These are phyloP conservation scores for Fimicolochytrium jonesii DNA, from an alignment of 192 early-diverging fungal species.

Conservation along the genomic window DNA sequence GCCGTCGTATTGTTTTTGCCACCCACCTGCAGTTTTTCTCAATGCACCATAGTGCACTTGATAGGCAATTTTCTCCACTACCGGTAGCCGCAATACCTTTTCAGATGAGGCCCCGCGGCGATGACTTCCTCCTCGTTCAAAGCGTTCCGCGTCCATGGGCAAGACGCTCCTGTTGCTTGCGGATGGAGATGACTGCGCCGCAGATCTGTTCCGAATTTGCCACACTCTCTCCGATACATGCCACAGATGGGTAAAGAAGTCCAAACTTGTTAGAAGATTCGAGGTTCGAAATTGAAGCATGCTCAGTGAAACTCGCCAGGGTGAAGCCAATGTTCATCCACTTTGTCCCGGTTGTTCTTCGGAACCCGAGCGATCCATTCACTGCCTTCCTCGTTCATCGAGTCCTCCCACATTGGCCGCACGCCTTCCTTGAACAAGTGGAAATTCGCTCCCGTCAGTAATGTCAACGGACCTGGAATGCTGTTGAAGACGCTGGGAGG, in stretches of 20 bases:
- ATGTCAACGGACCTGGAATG: conserved; percentile 64
- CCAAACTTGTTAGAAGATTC: neutral
- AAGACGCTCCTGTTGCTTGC: conserved; percentile 77
- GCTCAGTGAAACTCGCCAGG: conserved; percentile 51
- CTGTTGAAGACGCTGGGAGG: conserved; percentile 70
- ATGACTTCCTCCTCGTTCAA: neutral
- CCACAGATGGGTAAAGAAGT: neutral
- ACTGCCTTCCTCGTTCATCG: conserved; percentile 69
- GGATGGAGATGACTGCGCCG: conserved; percentile 88
- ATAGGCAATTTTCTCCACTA: conserved; percentile 28
- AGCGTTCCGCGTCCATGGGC: conserved; percentile 61
- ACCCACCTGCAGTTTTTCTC: conserved; percentile 14
- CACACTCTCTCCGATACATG: conserved; percentile 77
- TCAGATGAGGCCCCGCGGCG: conserved; percentile 11
- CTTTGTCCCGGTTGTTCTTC: conserved; percentile 58
- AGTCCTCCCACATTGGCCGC: conserved; percentile 84
- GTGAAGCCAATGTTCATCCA: conserved; percentile 80
- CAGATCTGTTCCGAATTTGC: conserved; percentile 76
- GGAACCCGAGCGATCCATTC: conserved; percentile 89
- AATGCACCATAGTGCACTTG: conserved; percentile 36
- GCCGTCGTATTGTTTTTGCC: neutral
- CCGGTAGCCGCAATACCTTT: conserved; percentile 16
- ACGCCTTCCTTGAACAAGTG: conserved; percentile 90
- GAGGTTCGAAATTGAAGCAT: neutral
- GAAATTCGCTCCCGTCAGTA: conserved; percentile 76